phyloP scores from a whole-genome alignment of 306 rosid genomes.

The Erythrophleum fordii region DNA sequence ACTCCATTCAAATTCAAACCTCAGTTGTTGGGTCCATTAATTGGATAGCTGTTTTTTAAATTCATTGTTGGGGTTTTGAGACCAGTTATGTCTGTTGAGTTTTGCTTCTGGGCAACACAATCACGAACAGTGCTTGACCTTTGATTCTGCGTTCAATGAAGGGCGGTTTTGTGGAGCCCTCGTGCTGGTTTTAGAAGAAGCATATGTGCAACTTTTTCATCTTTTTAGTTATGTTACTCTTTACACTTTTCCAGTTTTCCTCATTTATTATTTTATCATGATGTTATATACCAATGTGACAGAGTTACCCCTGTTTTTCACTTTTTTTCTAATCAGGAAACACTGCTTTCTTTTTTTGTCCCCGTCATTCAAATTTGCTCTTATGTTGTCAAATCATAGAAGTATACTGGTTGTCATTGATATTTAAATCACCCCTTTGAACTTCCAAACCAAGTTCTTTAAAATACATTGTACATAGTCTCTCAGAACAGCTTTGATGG shows the following conservation, averaged over 20 bases:
- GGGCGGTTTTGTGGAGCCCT: constrained; percentile 60
- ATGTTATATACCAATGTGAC: background rate
- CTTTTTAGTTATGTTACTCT: background rate
- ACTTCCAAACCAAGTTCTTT: no score
- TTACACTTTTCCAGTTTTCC: background rate
- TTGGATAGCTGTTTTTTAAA: background rate
- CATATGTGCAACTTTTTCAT: background rate
- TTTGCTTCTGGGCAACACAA: background rate
- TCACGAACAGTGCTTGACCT: constrained; percentile 12
- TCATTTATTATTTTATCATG: background rate
- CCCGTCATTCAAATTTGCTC: no score
- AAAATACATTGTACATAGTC: no score
- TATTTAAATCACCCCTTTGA: no score
- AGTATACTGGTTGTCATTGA: no score
- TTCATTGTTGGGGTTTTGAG: background rate
- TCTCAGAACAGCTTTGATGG: no score
- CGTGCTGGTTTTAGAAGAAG: constrained; percentile 26
- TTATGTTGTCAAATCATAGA: no score
- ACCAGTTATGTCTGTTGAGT: background rate
- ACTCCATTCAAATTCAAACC: no score
- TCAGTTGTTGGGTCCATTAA: background rate
- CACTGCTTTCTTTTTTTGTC: no score
- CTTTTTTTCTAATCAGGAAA: no score
- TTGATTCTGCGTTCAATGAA: background rate
- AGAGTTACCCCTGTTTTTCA: no score